Evolutionary conservation across 129 eudicot species (phyloP), one percentile per base, ranked within the genome.

Genomic region (Chrysanthemum makinoi): DNA sequence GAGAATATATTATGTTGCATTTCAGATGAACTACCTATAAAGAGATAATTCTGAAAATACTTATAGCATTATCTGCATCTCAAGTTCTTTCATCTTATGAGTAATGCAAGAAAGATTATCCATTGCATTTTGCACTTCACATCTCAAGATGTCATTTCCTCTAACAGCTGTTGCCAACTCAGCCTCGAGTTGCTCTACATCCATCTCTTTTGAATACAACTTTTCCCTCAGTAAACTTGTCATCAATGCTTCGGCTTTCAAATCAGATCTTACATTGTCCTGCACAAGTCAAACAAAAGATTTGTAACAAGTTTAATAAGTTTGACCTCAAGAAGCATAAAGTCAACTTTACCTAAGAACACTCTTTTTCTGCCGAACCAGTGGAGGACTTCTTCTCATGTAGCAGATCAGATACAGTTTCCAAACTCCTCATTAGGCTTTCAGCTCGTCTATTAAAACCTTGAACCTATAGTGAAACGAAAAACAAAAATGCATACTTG

Each of bases 31-130:
- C 49, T 7, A 67, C 49, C 44, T 15, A 43, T 13, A 56, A 18
- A 57, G 62, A 19, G 26, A n/a, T 72, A 14, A 46, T 39, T 58
- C 24, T 54, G 52, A 39, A 33, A 69, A 6, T 17, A 26, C 47
- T 39, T 2, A 56, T 28, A 65, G 50, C 52, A 26, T 17, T 68
- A 95, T 97, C 89, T 88, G 94, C 69, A 95, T 87, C 80, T 95
- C 96, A 55, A 87, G 85, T 17, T 90, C 97, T 87, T 95, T 95
- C 96, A 87, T 77, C 82, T 83, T 83, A 83, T 95, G 99, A 59
- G 86, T 86, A 20, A 78, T 33, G 49, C 94, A 82, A 18, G 99
- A 90, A 63, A 90, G 79, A 52, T 74, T 78, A 63, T 95, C 99
- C 77, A 90, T 43, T 2, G 96, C 88, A 72, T 88, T 88, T 86